Base-by-base conservation (phyloP, 2,329 filamentous ascomycete genomes). In the Xylariaceae sp. region DNA sequence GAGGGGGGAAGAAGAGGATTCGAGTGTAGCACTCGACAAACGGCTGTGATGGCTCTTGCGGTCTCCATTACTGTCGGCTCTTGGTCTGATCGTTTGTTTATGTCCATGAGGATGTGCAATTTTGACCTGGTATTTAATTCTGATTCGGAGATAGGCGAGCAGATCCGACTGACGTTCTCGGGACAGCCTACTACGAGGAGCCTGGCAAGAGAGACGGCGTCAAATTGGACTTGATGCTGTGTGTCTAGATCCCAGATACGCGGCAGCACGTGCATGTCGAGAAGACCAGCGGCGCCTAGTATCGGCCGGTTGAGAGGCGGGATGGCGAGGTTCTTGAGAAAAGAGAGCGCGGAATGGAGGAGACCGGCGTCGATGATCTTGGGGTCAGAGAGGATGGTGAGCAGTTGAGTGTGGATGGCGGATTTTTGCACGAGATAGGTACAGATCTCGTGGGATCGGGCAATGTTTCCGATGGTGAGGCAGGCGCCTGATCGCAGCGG, bases 251-350 rank as follows among this genome's bases (percentile, higher is more conserved):
- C 66, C 76, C 80, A 83, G 49, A 85, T 71, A 1, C 75, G 74
- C 0, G 83, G 80, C 1, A 85, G 71, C 34, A 76, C 69, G 2
- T 61, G 53, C 0, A 70, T 62, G 4, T 74, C 71, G 3, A 85
- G 70, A 1, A 85, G 68, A 0, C 69, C 68, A 3, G 70, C 66
- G 4, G 69, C 68, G 12, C 77, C 77, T 1, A 86, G 71, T 0
- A 69, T 47, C 2, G 72, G 58, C 65, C 84, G 85, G 68, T 86
- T 86, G 30, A 67, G 65, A 0, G 69, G 54, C 0, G 82, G 80
- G 49, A 86, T 81, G 30, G 83, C 80, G 6, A 86, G 76, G 65
- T 86, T 86, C 67, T 84, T 85, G 56, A 85, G 76, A 62, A 85
- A 84, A 6, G 80, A 78, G 19, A 86, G 72, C 2, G 74, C 71